phyloP scores from a whole-genome alignment of 768 basidiomycete genomes.

The Trametes sanguinea region DNA sequence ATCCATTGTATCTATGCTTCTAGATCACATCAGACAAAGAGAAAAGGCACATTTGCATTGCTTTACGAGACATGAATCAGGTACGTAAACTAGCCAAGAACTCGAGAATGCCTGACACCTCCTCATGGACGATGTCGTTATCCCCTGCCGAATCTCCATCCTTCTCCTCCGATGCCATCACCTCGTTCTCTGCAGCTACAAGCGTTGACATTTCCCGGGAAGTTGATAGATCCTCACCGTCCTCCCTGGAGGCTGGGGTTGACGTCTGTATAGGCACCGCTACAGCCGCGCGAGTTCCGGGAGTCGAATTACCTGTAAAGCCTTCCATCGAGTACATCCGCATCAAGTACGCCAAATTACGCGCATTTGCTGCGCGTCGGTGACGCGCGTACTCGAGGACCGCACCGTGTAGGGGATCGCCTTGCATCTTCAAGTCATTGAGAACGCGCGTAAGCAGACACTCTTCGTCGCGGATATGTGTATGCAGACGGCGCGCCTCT shows the following conservation, averaged over 20 bases:
- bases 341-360: constrained; percentile 5
- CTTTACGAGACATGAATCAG: neutral
- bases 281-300: neutral
- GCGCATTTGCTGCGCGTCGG: constrained; percentile 6
- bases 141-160: no score
- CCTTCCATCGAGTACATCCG: constrained; percentile 1
- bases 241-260: no score
- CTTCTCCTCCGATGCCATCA: neutral
- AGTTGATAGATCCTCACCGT: no score
- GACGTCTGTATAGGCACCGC: no score
- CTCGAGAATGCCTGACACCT: neutral
- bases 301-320: constrained; percentile 8
- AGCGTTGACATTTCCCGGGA: no score
- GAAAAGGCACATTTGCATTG: no score
- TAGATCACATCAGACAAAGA: no score
- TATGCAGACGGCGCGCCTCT: constrained; percentile 32
- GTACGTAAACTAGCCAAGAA: neutral
- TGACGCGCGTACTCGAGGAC: constrained; percentile 7
- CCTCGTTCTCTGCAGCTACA: neutral
- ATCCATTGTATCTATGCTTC: no score
- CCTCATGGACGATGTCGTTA: neutral
- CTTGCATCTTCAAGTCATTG: neutral
- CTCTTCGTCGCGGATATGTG: constrained; percentile 29
- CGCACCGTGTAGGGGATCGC: neutral
- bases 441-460: neutral